Conservation (phyloP, 1,284 basidiomycete species). For the Apiotrichum siamense region DNA sequence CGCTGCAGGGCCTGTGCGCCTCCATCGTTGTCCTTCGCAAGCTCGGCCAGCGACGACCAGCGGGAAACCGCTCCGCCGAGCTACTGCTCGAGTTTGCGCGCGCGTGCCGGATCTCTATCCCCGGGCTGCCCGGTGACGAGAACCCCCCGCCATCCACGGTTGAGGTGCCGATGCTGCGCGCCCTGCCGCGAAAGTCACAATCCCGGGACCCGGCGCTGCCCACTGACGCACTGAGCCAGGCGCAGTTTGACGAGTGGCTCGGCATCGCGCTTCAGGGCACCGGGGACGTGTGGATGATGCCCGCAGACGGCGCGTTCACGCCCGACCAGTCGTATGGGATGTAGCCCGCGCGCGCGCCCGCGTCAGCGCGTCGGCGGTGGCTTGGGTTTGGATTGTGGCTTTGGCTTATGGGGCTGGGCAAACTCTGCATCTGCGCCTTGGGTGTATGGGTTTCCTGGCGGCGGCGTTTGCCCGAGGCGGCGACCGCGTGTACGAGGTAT, state of each 20-base stretch:
- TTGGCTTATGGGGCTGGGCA: no score
- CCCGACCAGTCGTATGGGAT: conserved; percentile 1
- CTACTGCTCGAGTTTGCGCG: conserved; percentile 28
- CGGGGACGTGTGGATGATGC: conserved; percentile 17
- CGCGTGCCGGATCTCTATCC: conserved; percentile 26
- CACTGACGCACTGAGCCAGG: conserved; percentile 8
- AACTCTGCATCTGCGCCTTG: neutral
- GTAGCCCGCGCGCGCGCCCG: no score
- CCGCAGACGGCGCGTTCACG: conserved; percentile 9
- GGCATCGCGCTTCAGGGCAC: conserved; percentile 22
- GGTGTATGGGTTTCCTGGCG: no score
- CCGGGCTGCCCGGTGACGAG: conserved; percentile 12
- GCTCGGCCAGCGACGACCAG: conserved; percentile 22
- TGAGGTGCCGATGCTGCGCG: conserved; percentile 33
- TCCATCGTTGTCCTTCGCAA: conserved; percentile 25
- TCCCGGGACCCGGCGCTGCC: neutral
- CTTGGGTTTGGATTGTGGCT: neutral
- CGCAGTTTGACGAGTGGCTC: conserved; percentile 27
- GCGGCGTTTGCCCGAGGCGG: neutral
- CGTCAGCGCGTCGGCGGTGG: neutral
- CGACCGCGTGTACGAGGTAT: conserved; percentile 1
- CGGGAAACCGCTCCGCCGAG: conserved; percentile 29
- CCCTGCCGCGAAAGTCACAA: conserved; percentile 20
- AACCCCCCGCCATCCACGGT: conserved; percentile 12
- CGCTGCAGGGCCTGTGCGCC: conserved; percentile 28